Base-by-base conservation (phyloP, 768 basidiomycete genomes). In the Sarcodon sp. region DNA sequence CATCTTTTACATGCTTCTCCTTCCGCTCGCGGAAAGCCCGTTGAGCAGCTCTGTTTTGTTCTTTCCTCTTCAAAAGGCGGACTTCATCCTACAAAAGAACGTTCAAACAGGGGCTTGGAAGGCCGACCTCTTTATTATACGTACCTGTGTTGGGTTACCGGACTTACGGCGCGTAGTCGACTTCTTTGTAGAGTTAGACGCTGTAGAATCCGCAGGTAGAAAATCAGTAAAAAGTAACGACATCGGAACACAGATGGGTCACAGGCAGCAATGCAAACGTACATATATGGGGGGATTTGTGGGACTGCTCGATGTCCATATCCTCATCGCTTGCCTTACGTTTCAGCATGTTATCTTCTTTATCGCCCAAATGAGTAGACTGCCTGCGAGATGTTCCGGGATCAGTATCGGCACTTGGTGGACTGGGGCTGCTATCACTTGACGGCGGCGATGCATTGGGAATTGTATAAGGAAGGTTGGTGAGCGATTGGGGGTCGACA, bases 11-110 rank as follows among this genome's bases (percentile, higher is more conserved):
- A 63, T 96, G 92, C 58, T 88, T 90, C 68, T 99, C 94, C 66
- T 97, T 93, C 52, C 94, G 76, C 64, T 98, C 96, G 48, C 94
- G 72, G 70, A 99, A 99, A 1, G 94, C 94, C 47, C 94, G 81
- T 65, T 99, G 96, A 6, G 94, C 94, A 3, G 92, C 91, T 48
- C 94, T 75, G 57, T 99, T 99, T 66, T 98, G 94, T 57, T 97
- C 88, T 67, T 98, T 98, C 53, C 94, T 81, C 60, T 94, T 93
- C 53, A 87, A 52, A 4, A 90, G 65, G 18, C 87, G 76, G 4
- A 72, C 64, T 57, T 89, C 87, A 54, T 92, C 88, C 65, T 87
- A 39, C 7, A 38, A 47, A 43, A 13, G 35, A 43, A 48, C 2
- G 47, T 7, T 13, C 11, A 7, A n/a, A 16, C 46, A 18, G 31